Conservation (phyloP, 208 protist species). For the Trypanosoma mega region DNA sequence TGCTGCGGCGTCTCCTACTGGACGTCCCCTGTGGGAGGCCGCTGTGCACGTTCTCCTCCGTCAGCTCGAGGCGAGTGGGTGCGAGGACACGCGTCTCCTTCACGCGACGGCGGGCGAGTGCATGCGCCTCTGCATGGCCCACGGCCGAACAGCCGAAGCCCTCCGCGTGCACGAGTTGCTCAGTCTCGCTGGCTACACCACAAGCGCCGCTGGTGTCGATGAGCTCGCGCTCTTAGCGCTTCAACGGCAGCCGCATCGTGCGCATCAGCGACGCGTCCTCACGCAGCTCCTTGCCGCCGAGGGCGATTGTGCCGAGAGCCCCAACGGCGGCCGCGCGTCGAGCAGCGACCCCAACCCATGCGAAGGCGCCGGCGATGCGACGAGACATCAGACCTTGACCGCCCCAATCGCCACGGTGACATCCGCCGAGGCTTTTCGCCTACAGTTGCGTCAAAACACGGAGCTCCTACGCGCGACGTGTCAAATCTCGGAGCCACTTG, state of each 20-base stretch:
- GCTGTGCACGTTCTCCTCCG: slow-evolving; percentile 30
- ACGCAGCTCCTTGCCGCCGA: slow-evolving; percentile 39
- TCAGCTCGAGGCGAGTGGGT: slow-evolving; percentile 11
- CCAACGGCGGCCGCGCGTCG: not conserved
- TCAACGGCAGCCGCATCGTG: slow-evolving; percentile 36
- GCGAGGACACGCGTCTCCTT: slow-evolving; percentile 7
- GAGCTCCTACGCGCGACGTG: slow-evolving; percentile 46
- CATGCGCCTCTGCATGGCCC: slow-evolving; percentile 59
- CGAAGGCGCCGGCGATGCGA: slow-evolving; percentile 1
- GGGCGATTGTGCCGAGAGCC: not conserved
- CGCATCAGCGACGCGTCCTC: slow-evolving; percentile 24
- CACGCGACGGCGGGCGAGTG: slow-evolving; percentile 12
- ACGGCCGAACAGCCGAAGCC: slow-evolving; percentile 47
- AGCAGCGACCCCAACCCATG: not conserved
- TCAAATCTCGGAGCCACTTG: slow-evolving; percentile 41
- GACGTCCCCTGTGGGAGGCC: slow-evolving; percentile 26
- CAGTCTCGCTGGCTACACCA: slow-evolving; percentile 28
- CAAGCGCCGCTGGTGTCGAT: slow-evolving; percentile 14
- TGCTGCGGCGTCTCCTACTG: not conserved
- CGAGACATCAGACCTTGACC: slow-evolving; percentile 22
- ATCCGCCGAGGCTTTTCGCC: slow-evolving; percentile 52
- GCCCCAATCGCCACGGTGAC: not conserved
- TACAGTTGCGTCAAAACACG: slow-evolving; percentile 48
- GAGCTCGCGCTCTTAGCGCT: slow-evolving; percentile 37
- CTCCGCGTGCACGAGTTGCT: slow-evolving; percentile 47